Evolutionary conservation across 805 yeast species (phyloP), one percentile per base, ranked within the genome.

Genomic region (Metschnikowia gelsemii): DNA sequence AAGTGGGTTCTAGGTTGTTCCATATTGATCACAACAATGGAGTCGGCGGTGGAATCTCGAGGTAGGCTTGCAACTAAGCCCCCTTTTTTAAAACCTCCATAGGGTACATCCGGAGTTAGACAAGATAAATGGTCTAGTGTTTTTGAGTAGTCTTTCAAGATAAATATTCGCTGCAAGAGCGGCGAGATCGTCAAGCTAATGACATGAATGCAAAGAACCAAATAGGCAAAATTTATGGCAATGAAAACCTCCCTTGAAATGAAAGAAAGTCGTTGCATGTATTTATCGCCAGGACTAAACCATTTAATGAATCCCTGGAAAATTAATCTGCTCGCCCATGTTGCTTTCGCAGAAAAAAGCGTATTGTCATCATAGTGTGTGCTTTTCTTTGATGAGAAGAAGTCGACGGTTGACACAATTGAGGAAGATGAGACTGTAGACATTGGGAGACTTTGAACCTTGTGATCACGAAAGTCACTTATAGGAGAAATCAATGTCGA

Each of bases 201-300:
- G 31, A 61, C 62, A 37, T 61, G 63, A 21, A 61, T 54, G 42
- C 64, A 58, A 30, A 59, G 50, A 1, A 55, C 55, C 47, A 55
- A 42, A 30, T 56, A 55, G 3, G 56, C 49, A 36, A 48, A 52
- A 31, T 52, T 49, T 13, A 54, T 25, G 11, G 51, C 45, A 12
- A 45, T 39, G 4, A 41, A 38, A 17, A 34, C 13, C 22, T 46
- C 50, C 21, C 43, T 42, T 33, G 55, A 33, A 30, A 51, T 36
- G 20, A 46, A 18, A 31, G 48, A 28, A 20, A 41, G 29, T 17
- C 33, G 26, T 14, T 31, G 33, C 4, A 26, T 26, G 16, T 28
- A 20, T 8, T 23, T 30, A 8, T 40, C 39, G 7, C 38, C 33
- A 11, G 34, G 36, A 20, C 27, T 22, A 7, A 33, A 22, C 19